Evolutionary conservation across 116 monocot genomes (phyloP).

Genomic region (Trichopus zeylanicus): DNA sequence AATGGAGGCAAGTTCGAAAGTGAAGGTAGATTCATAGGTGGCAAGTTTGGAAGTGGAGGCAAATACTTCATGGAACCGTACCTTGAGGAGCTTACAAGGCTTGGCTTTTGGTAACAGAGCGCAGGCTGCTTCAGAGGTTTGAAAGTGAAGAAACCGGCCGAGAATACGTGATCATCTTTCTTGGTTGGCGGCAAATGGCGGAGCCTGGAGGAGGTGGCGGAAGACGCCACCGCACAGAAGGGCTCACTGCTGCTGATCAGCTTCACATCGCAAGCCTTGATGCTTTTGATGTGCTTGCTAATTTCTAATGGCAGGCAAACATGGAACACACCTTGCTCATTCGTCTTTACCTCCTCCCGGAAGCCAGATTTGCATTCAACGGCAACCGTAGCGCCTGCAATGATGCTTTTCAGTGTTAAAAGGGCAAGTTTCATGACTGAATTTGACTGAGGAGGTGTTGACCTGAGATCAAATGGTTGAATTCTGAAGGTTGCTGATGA

Average conservation of each 20-base stretch:
- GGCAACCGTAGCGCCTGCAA: slow-evolving; percentile 43
- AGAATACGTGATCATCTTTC: slow-evolving; percentile 33
- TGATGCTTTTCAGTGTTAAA: not conserved
- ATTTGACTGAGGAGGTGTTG: not conserved
- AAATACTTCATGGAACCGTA: not conserved
- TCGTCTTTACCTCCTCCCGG: slow-evolving; percentile 42
- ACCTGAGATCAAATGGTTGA: slow-evolving; percentile 51
- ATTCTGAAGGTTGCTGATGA: slow-evolving; percentile 26
- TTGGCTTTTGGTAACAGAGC: slow-evolving; percentile 28
- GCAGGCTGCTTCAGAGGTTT: slow-evolving; percentile 40
- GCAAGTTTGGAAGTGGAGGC: not conserved
- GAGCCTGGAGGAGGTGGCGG: slow-evolving; percentile 19
- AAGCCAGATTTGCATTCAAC: slow-evolving; percentile 47
- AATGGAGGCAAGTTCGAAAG: not conserved
- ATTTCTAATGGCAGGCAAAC: slow-evolving; percentile 26
- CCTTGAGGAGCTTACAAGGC: not conserved
- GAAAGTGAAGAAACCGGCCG: slow-evolving; percentile 62
- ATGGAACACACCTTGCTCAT: slow-evolving; percentile 45
- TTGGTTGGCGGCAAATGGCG: slow-evolving; percentile 22
- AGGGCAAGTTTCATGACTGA: not conserved
- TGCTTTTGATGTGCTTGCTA: slow-evolving; percentile 11
- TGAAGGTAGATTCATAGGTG: not conserved
- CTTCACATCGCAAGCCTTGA: slow-evolving; percentile 49
- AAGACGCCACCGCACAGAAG: slow-evolving; percentile 38
- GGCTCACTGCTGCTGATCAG: slow-evolving; percentile 47